phyloP scores from a whole-genome alignment of 163 green algal species.

The Scenedesmus sp. region DNA sequence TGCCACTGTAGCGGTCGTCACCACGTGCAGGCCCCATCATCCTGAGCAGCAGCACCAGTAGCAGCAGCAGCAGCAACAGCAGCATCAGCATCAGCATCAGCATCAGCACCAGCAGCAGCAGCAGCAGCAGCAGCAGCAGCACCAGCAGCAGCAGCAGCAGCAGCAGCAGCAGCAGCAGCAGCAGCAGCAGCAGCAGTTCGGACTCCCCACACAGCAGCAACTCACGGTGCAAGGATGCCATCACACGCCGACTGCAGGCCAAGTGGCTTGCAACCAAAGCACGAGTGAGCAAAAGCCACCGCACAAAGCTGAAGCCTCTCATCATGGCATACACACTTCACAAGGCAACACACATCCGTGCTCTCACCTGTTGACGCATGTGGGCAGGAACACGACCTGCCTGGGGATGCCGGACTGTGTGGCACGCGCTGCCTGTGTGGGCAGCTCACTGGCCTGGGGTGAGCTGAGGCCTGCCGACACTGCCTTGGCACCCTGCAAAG shows the following conservation, averaged over 20 bases:
- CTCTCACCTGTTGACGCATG: conserved; percentile 30
- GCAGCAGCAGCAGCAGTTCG: not conserved
- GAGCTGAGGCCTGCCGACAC: not conserved
- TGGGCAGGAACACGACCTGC: conserved; percentile 48
- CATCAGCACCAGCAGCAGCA: not conserved
- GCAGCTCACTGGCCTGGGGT: not conserved
- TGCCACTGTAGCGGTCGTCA: conserved; percentile 33
- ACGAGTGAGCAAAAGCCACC: too few species aligned
- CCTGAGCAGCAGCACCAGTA: not conserved
- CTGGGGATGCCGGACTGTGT: conserved; percentile 35
- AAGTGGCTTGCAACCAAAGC: too few species aligned
- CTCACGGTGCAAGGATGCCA: too few species aligned
- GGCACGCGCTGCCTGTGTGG: not conserved
- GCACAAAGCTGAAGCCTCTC: too few species aligned
- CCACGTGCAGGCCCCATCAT: conserved; percentile 47
- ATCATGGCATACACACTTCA: too few species aligned
- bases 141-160: not conserved
- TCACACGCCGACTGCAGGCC: too few species aligned
- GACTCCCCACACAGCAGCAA: not conserved
- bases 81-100: not conserved
- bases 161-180: not conserved
- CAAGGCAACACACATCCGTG: too few species aligned
- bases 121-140: not conserved
- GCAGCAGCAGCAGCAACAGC: not conserved
- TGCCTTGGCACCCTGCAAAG: conserved; percentile 15